Evolutionary conservation across 2,329 filamentous ascomycete species (phyloP), one percentile per base, ranked within the genome.

Genomic region (Pyrenochaeta sp.): DNA sequence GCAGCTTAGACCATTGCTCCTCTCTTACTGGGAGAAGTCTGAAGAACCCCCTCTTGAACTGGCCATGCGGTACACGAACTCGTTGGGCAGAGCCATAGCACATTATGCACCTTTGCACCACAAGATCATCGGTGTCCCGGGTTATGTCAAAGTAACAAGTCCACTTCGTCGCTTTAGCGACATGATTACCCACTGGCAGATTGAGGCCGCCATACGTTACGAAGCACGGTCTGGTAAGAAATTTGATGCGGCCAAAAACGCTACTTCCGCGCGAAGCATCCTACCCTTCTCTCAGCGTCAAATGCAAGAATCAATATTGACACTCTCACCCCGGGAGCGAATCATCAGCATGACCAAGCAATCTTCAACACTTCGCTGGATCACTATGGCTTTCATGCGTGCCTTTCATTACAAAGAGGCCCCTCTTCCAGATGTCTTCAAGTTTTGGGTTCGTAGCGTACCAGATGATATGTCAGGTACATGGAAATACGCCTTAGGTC

Each of bases 171-270:
- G 86, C 32, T 88, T 83, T 68, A 78, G 77, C 41, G 86, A 89
- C 69, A 79, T 88, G 67, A 77, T 88, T 40, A 75, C 80, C 10
- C 85, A 88, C 66, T 88, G 86, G 79, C 86, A 89, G 60, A 86
- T 87, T 41, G 85, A 88, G 75, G 82, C 85, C 6, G 85, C 83
- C 1, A 62, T 89, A 35, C 82, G 83, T 10, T 79, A 83, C 56
- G 85, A 88, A 71, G 78, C 81, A 10, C 64, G 72, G 27, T 76
- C 77, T 4, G 79, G 79, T 12, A 68, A 71, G 17, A 75, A 66
- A n/a, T 73, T 84, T 20, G 61, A 78, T 42, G 60, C 63, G 5
- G 51, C 63, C 3, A 32, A 55, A 6, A 14, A 17, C 14, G 49
- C 51, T 30, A 67, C 70, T 41, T 58, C 45, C 50, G 10, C 47